Percentiles rank a stretch among this genome's conserved stretches.
These are phyloP conservation scores for Fusarium pseudonygamai DNA, from an alignment of 2,329 filamentous ascomycete species.

Conservation along the genomic window DNA sequence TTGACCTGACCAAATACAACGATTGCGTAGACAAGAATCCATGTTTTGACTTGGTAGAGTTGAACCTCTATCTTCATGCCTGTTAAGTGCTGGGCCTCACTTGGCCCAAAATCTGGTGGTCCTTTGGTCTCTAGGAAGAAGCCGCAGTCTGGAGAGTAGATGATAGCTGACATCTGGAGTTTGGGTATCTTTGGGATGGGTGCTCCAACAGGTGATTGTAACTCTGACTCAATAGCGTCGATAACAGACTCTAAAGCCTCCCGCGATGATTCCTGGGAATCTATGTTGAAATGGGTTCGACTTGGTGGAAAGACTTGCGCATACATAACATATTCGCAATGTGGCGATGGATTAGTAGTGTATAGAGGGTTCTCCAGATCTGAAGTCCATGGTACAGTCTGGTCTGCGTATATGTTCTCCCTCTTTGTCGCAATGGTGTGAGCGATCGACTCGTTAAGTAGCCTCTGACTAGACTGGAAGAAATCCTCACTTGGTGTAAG, in stretches of 20 bases:
- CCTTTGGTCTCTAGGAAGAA: constrained; percentile 74
- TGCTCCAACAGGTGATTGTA: constrained; percentile 68
- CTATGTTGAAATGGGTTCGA: constrained; percentile 47
- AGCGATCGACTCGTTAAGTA: constrained; percentile 79
- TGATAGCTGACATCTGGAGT: constrained; percentile 69
- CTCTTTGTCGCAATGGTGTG: constrained; percentile 73
- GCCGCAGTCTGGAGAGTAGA: constrained; percentile 75
- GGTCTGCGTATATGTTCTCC: constrained; percentile 61
- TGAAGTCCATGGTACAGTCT: constrained; percentile 80
- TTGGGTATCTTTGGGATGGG: constrained; percentile 64
- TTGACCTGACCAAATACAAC: constrained; percentile 70
- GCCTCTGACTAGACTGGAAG: constrained; percentile 65
- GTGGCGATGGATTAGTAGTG: constrained; percentile 67
- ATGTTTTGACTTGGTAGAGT: constrained; percentile 65
- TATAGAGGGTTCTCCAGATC: constrained; percentile 70
- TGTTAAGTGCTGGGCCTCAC: constrained; percentile 64
- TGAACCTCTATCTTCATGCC: constrained; percentile 71
- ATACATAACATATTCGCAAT: constrained; percentile 91
- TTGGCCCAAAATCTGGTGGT: constrained; percentile 62
- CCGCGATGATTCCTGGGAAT: constrained; percentile 45
- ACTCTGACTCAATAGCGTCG: constrained; percentile 67
- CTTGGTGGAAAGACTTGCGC: constrained; percentile 75
- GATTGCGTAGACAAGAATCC: constrained; percentile 64
- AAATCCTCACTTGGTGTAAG: constrained; percentile 70
- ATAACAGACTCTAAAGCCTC: constrained; percentile 51